Percentiles rank a stretch among this genome's conserved stretches.
These are phyloP conservation scores for Lentinula novae-zelandiae DNA, from an alignment of 1,284 basidiomycete species.

Conservation along the genomic window DNA sequence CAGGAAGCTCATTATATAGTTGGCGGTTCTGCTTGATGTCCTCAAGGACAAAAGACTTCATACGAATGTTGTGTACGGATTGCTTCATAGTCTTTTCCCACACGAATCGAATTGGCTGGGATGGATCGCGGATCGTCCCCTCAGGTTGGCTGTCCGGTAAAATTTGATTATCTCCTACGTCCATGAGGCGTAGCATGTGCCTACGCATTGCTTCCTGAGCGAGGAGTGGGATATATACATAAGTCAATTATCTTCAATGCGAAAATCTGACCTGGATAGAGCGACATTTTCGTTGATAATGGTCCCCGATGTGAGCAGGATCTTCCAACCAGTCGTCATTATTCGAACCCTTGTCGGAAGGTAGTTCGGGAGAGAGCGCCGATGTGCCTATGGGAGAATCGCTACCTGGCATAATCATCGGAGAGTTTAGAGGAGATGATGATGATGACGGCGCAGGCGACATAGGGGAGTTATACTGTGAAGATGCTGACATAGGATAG, in stretches of 20 bases:
- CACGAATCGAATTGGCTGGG: conserved; percentile 64
- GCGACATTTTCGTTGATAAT: conserved; percentile 5
- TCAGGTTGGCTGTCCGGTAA: conserved; percentile 61
- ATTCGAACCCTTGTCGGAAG: background rate
- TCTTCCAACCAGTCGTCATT: background rate
- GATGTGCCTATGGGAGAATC: background rate
- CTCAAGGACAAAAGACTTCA: conserved; percentile 59
- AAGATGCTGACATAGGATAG: conserved; percentile 13
- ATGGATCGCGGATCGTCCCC: conserved; percentile 35
- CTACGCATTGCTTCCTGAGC: conserved; percentile 63
- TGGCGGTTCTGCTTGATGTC: conserved; percentile 54
- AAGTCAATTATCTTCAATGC: too few relatives aligned
- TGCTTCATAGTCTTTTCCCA: conserved; percentile 74
- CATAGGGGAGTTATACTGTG: conserved; percentile 4
- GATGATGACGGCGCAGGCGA: background rate
- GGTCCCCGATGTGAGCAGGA: background rate
- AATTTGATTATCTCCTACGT: conserved; percentile 47
- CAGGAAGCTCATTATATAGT: conserved; percentile 57
- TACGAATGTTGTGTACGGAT: conserved; percentile 63
- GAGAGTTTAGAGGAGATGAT: conserved; percentile 2
- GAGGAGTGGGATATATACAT: background rate
- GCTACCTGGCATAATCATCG: background rate
- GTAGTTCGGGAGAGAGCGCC: background rate
- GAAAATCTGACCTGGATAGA: conserved; percentile 12
- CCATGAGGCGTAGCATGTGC: conserved; percentile 58